Conservation (phyloP, 2,329 filamentous ascomycete species). For the Bipolaris bicolor region DNA sequence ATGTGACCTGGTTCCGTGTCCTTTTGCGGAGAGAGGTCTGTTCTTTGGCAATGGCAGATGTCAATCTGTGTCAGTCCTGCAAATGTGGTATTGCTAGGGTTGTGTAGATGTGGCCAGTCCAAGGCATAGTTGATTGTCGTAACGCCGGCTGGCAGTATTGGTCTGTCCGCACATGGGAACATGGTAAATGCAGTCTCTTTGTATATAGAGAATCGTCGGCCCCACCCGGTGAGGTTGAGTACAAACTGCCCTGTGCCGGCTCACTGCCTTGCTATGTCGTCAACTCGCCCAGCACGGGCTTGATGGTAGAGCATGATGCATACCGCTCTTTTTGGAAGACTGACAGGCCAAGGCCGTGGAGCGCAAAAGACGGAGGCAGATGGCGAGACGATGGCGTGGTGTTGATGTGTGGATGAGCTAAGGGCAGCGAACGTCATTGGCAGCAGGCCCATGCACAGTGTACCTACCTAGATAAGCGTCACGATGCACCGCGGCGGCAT, state of each 20-base stretch:
- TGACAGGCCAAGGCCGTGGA: neutral
- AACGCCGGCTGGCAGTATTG: constrained; percentile 42
- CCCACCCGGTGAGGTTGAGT: neutral
- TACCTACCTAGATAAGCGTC: constrained; percentile 15
- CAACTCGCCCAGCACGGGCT: constrained; percentile 7
- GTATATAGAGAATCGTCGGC: neutral
- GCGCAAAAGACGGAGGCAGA: neutral
- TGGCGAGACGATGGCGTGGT: neutral
- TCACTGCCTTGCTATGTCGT: constrained; percentile 6
- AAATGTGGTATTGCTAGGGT: constrained; percentile 42
- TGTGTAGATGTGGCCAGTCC: constrained; percentile 36
- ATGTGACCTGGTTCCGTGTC: constrained; percentile 33
- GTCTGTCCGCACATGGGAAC: constrained; percentile 17
- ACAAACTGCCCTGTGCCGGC: neutral
- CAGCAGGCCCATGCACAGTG: constrained; percentile 13
- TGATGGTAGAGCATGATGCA: constrained; percentile 25
- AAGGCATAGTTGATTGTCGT: constrained; percentile 46
- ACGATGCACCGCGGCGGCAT: constrained; percentile 8
- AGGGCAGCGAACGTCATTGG: constrained; percentile 15
- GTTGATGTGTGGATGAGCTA: neutral
- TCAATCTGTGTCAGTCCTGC: constrained; percentile 35
- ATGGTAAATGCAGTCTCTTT: constrained; percentile 6
- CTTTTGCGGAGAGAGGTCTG: constrained; percentile 9
- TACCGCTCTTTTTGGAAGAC: constrained; percentile 21
- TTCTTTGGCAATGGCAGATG: constrained; percentile 32